Evolutionary conservation across 345 rosid species (phyloP), one percentile per base, ranked within the genome.

Genomic region (Linum trigynum): DNA sequence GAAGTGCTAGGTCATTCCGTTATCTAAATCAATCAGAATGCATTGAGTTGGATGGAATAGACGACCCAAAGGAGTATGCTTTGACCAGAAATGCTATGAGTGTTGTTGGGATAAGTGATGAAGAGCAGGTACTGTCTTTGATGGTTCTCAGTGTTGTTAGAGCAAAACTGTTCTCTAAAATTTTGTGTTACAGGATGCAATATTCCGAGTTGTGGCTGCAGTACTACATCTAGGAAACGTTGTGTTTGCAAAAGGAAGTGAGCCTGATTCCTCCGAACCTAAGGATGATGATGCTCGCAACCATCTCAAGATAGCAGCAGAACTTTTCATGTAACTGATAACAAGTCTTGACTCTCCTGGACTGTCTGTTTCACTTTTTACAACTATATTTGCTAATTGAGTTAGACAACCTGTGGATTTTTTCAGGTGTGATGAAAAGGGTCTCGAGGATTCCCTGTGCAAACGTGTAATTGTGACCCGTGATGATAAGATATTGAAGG

Each of bases 91-190:
- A 57, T 1, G 61, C 61, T 10, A 57, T 57, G 61, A 37, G 23
- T 5, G 12, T 57, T 57, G 61, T 57, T 23, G 61, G 61, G 38
- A 57, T 57, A 17, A 57, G 61, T 37, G 7, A 7, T 16, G 61
- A 57, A 37, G 61, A 57, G 38, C 61, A 57, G 61, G 61, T 57
- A 57, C 51, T 39, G 40, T 41, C 39, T 50, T 39, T 35, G 2
- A 23, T 61, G 38, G 16, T 55, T 72, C 41, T 12, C 38, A 38
- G 39, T 17, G 15, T 38, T 42, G 38, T 39, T 51, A 57, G 10
- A 17, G 60, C 23, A 11, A 57, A 75, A 58, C 45, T 74, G 72
- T 72, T 67, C 62, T 55, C 78, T 73, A 61, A 75, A 41, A 38
- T 67, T 38, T 39, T 67, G 41, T 66, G 65, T 63, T 69, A 57